Percentiles rank a stretch among this genome's conserved stretches.
phyloP scores from a whole-genome alignment of 495 filamentous ascomycete species.

The Hypoxylon fragiforme region DNA sequence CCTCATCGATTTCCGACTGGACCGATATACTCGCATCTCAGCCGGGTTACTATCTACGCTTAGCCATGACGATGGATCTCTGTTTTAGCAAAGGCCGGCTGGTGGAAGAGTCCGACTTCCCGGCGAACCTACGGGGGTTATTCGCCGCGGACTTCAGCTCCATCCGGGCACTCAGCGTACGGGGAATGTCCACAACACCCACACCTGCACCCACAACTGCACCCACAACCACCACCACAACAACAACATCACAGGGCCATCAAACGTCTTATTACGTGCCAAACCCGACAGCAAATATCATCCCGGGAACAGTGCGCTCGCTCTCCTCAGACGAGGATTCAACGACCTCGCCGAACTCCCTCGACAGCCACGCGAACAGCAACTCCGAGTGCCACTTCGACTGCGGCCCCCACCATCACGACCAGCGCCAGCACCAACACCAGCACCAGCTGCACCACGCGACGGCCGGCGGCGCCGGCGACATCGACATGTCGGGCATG shows the following conservation, averaged over 20 bases:
- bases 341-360: slow-evolving; percentile 30
- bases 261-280: slow-evolving; percentile 10
- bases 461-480: neutral
- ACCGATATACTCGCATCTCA: slow-evolving; percentile 39
- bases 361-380: slow-evolving; percentile 11
- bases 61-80: slow-evolving; percentile 42
- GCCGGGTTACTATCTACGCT: slow-evolving; percentile 37
- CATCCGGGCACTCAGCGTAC: slow-evolving; percentile 27
- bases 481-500: slow-evolving; percentile 25
- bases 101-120: slow-evolving; percentile 39
- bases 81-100: slow-evolving; percentile 40
- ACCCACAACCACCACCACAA: neutral
- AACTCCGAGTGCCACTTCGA: neutral
- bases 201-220: no score
- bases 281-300: slow-evolving; percentile 18
- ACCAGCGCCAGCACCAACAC: neutral
- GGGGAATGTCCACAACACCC: no score
- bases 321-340: slow-evolving; percentile 37
- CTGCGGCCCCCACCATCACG: neutral
- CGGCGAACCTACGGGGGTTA: slow-evolving; percentile 34
- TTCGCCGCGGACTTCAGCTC: slow-evolving; percentile 39
- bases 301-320: slow-evolving; percentile 32
- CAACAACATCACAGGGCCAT: neutral
- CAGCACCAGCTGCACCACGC: neutral
- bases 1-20: slow-evolving; percentile 36